Conservation (phyloP, 1,284 basidiomycete species). For the Puccinia horiana region DNA sequence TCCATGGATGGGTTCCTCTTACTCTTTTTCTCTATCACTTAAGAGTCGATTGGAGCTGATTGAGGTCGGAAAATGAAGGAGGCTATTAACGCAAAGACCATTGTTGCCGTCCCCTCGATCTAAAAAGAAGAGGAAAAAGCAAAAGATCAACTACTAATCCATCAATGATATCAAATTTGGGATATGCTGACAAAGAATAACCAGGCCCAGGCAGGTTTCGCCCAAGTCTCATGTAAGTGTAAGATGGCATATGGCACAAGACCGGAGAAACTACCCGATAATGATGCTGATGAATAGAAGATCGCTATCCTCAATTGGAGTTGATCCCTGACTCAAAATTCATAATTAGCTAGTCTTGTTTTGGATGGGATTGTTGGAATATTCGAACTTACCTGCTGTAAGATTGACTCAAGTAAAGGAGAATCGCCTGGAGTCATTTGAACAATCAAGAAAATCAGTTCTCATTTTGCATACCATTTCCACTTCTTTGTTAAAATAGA, state of each 20-base stretch:
- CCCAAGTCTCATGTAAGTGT: slow-evolving; percentile 7
- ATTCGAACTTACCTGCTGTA: not conserved
- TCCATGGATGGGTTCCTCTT: not conserved
- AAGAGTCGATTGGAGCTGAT: not conserved
- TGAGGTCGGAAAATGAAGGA: slow-evolving; percentile 7
- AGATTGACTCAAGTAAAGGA: not conserved
- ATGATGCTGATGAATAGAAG: slow-evolving; percentile 21
- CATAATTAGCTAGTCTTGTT: not conserved
- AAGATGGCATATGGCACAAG: slow-evolving; percentile 30
- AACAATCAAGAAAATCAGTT: not conserved
- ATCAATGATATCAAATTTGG: not conserved
- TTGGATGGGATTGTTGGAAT: not conserved
- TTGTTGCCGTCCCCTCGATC: slow-evolving; percentile 1
- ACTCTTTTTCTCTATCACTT: not conserved
- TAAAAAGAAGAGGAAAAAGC: not conserved
- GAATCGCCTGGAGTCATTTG: not conserved
- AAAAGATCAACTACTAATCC: not conserved
- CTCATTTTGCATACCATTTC: not conserved
- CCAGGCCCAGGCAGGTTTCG: slow-evolving; percentile 25
- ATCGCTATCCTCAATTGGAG: slow-evolving; percentile 29
- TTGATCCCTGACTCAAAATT: slow-evolving; percentile 1
- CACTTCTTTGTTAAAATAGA: slow-evolving; percentile 4
- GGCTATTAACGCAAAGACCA: not conserved
- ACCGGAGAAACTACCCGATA: slow-evolving; percentile 33
- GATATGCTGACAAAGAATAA: slow-evolving; percentile 23